phyloP scores from a whole-genome alignment of 2,329 filamentous ascomycete genomes.

The Fusarium xyrophilum region DNA sequence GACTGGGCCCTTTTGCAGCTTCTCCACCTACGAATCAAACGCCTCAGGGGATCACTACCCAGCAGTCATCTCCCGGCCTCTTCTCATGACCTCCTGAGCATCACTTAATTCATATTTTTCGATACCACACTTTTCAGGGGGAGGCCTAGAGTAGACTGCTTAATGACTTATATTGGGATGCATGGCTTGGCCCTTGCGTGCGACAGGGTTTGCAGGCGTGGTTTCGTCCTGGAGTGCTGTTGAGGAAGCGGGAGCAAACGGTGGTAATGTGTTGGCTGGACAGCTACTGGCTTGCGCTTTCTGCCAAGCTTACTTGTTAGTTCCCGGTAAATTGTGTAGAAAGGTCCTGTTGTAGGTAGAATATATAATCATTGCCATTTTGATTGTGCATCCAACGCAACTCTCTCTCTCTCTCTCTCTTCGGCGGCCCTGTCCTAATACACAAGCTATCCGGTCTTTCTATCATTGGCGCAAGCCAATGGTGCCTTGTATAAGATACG shows the following conservation, averaged over 20 bases:
- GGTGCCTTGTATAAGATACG: neutral
- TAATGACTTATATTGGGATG: slow-evolving; percentile 41
- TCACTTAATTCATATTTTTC: slow-evolving; percentile 42
- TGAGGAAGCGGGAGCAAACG: slow-evolving; percentile 25
- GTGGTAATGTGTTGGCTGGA: slow-evolving; percentile 8
- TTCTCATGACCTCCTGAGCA: slow-evolving; percentile 28
- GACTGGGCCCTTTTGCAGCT: slow-evolving; percentile 12
- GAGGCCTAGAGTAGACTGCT: slow-evolving; percentile 47
- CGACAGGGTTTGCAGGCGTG: slow-evolving; percentile 4
- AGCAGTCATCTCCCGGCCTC: slow-evolving; percentile 15
- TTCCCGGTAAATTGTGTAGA: slow-evolving; percentile 16
- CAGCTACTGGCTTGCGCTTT: slow-evolving; percentile 17
- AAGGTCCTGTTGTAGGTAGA: slow-evolving; percentile 39
- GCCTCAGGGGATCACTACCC: slow-evolving; percentile 5
- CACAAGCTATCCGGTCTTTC: neutral
- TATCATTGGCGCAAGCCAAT: neutral
- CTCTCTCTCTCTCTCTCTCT: neutral
- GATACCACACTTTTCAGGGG: slow-evolving; percentile 48
- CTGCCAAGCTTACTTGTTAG: slow-evolving; percentile 8
- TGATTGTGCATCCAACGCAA: neutral
- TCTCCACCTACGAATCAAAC: slow-evolving; percentile 14
- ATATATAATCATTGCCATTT: slow-evolving; percentile 36
- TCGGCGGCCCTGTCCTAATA: neutral
- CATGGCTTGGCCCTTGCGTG: slow-evolving; percentile 19
- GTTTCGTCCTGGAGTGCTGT: slow-evolving; percentile 13